These are phyloP conservation scores for Syzygium oleosum DNA, from an alignment of 345 rosid genomes.

Conservation along the genomic window DNA sequence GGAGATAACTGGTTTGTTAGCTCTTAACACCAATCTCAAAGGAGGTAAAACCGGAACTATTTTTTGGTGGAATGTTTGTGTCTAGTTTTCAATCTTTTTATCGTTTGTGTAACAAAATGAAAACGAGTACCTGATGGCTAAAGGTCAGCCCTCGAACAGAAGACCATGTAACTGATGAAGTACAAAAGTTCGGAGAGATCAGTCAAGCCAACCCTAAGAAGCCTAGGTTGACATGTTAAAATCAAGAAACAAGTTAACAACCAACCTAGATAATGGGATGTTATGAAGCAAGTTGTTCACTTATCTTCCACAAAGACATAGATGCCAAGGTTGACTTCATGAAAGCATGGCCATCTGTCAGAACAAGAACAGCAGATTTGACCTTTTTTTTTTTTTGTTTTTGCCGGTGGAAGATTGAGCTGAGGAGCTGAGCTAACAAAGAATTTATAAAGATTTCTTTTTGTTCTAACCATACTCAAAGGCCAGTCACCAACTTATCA, in stretches of 20 bases:
- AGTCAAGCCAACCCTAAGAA: neutral
- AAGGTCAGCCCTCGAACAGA: no score
- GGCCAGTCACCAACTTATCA: neutral
- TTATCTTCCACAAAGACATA: neutral
- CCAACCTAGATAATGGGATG: neutral
- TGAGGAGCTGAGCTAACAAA: neutral
- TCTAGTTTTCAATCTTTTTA: neutral
- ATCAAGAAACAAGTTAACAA: neutral
- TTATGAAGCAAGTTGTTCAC: neutral
- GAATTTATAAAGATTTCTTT: neutral
- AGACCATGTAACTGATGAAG: no score
- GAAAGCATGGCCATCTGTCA: neutral
- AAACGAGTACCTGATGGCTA: neutral
- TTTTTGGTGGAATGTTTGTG: neutral
- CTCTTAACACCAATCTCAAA: neutral
- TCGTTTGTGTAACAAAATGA: neutral
- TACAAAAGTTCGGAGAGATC: neutral
- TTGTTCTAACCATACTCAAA: neutral
- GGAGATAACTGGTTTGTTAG: neutral
- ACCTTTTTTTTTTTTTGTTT: no score
- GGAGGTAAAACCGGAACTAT: neutral
- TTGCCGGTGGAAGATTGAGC: neutral
- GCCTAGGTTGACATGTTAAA: neutral
- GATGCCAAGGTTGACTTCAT: neutral
- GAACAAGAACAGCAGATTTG: neutral